Percentiles rank a stretch among this genome's conserved stretches.
Evolutionary conservation across 352 stramenopile genomes (phyloP).

Genomic region (Saprolegnia diclina): DNA sequence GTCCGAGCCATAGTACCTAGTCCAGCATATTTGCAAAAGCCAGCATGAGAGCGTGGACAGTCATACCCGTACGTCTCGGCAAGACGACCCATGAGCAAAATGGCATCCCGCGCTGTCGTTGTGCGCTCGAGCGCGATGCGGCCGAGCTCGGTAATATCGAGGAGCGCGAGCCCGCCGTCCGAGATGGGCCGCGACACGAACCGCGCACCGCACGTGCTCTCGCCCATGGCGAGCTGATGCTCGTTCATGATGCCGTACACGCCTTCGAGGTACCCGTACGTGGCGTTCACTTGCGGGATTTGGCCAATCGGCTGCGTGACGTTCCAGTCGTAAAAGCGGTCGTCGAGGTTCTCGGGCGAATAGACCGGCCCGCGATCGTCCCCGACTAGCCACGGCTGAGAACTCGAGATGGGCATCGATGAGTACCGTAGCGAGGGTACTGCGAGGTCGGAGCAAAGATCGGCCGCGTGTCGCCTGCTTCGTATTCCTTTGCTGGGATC

Average conservation of each 20-base stretch:
- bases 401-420: neutral
- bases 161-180: slow-evolving; percentile 74
- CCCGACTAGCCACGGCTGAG: slow-evolving; percentile 37
- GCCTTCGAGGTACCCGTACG: slow-evolving; percentile 74
- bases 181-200: slow-evolving; percentile 53
- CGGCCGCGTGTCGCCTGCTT: slow-evolving; percentile 39
- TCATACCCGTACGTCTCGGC: slow-evolving; percentile 80
- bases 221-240: slow-evolving; percentile 70
- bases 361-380: slow-evolving; percentile 51
- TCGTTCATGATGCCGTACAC: slow-evolving; percentile 81
- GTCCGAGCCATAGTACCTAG: slow-evolving; percentile 48
- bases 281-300: slow-evolving; percentile 59
- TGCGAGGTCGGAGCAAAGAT: slow-evolving; percentile 53
- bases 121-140: slow-evolving; percentile 83
- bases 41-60: too few relatives aligned
- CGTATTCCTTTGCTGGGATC: slow-evolving; percentile 52
- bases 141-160: slow-evolving; percentile 85
- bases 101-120: slow-evolving; percentile 72
- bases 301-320: slow-evolving; percentile 50
- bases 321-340: slow-evolving; percentile 62
- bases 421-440: slow-evolving; percentile 69
- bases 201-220: slow-evolving; percentile 68
- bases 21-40: slow-evolving; percentile 40
- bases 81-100: slow-evolving; percentile 90
- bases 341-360: slow-evolving; percentile 51